Percentiles rank a stretch among this genome's conserved stretches.
These are phyloP conservation scores for Strobilomyces echinocephalus DNA, from an alignment of 768 basidiomycete genomes.

Conservation along the genomic window DNA sequence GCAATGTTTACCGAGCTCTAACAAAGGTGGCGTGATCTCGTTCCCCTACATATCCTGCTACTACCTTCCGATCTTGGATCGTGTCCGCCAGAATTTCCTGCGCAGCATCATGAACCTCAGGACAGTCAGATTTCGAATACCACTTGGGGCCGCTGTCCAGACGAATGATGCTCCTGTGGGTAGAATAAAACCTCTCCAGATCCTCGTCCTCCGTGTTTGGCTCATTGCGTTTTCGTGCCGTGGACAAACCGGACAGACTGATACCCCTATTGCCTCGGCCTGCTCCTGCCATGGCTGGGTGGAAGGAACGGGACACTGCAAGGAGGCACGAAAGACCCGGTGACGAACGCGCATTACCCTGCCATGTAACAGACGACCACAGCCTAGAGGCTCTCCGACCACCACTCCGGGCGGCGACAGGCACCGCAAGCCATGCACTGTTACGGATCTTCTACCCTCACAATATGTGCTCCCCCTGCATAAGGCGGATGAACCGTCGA, in stretches of 20 bases:
- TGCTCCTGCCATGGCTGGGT: too few species aligned
- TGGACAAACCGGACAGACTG: too few species aligned
- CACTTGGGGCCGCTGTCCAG: too few species aligned
- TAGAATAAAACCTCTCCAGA: constrained; percentile 12
- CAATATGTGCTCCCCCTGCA: constrained; percentile 7
- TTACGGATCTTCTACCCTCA: constrained; percentile 15
- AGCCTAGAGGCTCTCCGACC: too few species aligned
- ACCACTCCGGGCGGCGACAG: too few species aligned
- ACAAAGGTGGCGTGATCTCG: not conserved
- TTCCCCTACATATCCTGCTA: not conserved
- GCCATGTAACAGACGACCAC: constrained; percentile 14
- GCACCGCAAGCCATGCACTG: too few species aligned
- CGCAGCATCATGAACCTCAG: constrained; percentile 8
- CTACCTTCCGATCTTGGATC: too few species aligned
- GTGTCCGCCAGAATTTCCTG: too few species aligned
- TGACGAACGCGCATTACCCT: not conserved
- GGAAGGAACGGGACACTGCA: too few species aligned
- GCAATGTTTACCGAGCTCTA: not conserved
- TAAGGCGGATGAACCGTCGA: constrained; percentile 1
- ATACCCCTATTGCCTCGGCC: constrained; percentile 2
- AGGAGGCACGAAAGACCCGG: too few species aligned
- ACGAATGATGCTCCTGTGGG: constrained; percentile 13
- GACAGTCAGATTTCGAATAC: not conserved
- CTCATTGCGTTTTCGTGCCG: too few species aligned
- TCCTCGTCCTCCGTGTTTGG: constrained; percentile 8